Conservation (phyloP, 768 basidiomycete species). For the Neoboletus subvelutipes region DNA sequence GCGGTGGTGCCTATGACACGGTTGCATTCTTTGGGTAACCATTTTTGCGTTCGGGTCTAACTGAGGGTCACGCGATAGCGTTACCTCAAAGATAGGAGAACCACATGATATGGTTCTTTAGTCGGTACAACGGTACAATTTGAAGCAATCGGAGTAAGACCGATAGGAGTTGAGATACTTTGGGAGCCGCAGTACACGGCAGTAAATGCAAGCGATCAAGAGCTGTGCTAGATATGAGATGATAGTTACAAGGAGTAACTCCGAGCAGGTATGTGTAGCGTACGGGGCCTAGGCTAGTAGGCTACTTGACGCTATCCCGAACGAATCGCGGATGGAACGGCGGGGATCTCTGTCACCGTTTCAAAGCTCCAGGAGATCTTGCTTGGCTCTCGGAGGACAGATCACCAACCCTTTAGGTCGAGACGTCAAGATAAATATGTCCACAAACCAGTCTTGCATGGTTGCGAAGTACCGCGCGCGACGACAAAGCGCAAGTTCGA, state of each 20-base stretch:
- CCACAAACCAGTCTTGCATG: background rate
- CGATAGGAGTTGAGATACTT: background rate
- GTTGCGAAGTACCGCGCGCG: background rate
- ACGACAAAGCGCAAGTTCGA: background rate
- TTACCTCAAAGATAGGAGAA: background rate
- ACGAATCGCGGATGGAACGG: background rate
- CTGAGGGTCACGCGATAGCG: background rate
- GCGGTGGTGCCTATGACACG: background rate
- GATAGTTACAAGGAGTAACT: background rate
- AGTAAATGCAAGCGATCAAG: background rate
- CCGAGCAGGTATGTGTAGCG: background rate
- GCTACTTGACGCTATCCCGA: background rate
- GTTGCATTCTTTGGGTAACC: background rate
- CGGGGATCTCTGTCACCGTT: background rate
- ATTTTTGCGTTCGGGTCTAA: background rate
- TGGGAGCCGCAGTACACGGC: background rate
- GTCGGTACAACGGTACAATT: background rate
- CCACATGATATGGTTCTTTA: background rate
- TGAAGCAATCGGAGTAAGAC: background rate
- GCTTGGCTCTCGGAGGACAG: background rate
- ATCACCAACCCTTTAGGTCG: background rate
- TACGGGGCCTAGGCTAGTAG: background rate
- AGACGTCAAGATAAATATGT: constrained; percentile 2
- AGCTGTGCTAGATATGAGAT: background rate
- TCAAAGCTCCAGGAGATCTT: background rate